phyloP scores from a whole-genome alignment of 371 early-diverging fungal genomes.

The Paraphysoderma sedebokerense region DNA sequence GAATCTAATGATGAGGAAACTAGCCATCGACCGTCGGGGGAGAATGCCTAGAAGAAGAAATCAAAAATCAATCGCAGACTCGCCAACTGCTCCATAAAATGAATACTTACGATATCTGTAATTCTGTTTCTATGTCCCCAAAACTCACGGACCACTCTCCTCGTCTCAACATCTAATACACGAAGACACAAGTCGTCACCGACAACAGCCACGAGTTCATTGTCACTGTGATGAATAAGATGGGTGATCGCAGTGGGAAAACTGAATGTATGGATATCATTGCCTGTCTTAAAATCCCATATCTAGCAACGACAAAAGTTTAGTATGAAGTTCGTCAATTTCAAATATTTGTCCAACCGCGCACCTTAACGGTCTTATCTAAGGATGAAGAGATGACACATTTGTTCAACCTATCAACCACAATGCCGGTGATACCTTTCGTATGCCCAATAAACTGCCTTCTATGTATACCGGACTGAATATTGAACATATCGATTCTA shows the following conservation, averaged over 20 bases:
- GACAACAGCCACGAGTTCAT: slow-evolving; percentile 56
- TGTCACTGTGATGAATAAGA: slow-evolving; percentile 47
- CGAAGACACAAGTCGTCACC: slow-evolving; percentile 72
- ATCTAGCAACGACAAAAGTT: slow-evolving; percentile 22
- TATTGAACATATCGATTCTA: slow-evolving; percentile 70
- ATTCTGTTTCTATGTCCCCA: slow-evolving; percentile 73
- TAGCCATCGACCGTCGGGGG: slow-evolving; percentile 84
- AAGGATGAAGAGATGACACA: slow-evolving; percentile 54
- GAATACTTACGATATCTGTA: slow-evolving; percentile 48
- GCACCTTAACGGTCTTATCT: slow-evolving; percentile 59
- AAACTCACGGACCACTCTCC: slow-evolving; percentile 67
- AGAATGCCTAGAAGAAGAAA: slow-evolving; percentile 38
- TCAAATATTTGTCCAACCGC: not conserved
- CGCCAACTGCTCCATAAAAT: too few species aligned
- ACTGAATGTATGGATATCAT: slow-evolving; percentile 38
- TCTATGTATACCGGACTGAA: slow-evolving; percentile 77
- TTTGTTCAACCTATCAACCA: slow-evolving; percentile 53
- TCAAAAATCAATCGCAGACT: too few species aligned
- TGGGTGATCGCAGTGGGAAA: slow-evolving; percentile 49
- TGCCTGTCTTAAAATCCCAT: slow-evolving; percentile 61
- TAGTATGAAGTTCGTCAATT: not conserved
- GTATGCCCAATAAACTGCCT: slow-evolving; percentile 49
- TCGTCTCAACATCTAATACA: slow-evolving; percentile 68
- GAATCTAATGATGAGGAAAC: slow-evolving; percentile 66
- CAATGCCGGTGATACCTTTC: slow-evolving; percentile 63